Conservation (phyloP, 148 eudicot species). For the Persicaria maculosa region DNA sequence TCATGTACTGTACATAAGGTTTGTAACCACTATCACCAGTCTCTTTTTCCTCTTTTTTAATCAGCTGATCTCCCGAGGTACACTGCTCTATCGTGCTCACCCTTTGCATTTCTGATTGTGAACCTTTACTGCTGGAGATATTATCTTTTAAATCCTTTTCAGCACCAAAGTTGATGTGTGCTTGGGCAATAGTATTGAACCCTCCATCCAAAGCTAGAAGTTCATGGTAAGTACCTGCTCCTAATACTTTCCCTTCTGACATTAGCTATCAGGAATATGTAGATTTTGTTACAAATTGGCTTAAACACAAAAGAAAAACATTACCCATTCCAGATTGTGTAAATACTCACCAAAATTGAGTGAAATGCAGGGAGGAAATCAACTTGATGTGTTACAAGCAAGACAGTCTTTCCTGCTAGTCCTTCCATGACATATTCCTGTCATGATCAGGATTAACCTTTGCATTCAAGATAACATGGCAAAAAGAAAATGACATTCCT, state of each 20-base stretch:
- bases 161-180: slow-evolving; percentile 38
- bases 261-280: slow-evolving; percentile 21
- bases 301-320: too few relatives aligned
- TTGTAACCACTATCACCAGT: slow-evolving; percentile 68
- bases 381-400: slow-evolving; percentile 91
- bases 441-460: slow-evolving; percentile 7
- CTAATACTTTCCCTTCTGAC: slow-evolving; percentile 34
- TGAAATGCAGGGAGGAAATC: slow-evolving; percentile 90
- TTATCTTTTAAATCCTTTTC: slow-evolving; percentile 17
- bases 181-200: slow-evolving; percentile 31
- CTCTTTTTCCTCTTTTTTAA: slow-evolving; percentile 76
- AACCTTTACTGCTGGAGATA: too few relatives aligned
- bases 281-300: too few relatives aligned
- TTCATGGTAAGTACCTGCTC: slow-evolving; percentile 35
- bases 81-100: too few relatives aligned
- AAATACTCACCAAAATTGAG: slow-evolving; percentile 58
- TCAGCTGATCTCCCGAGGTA: slow-evolving; percentile 43
- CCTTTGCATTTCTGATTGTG: too few relatives aligned
- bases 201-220: slow-evolving; percentile 24
- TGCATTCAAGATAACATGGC: neutral
- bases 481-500: neutral
- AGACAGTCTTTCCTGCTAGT: slow-evolving; percentile 65
- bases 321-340: too few relatives aligned
- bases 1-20: slow-evolving; percentile 61
- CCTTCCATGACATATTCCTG: slow-evolving; percentile 87